Conservation (phyloP, 108 stramenopile species). For the Ochromonas danica region DNA sequence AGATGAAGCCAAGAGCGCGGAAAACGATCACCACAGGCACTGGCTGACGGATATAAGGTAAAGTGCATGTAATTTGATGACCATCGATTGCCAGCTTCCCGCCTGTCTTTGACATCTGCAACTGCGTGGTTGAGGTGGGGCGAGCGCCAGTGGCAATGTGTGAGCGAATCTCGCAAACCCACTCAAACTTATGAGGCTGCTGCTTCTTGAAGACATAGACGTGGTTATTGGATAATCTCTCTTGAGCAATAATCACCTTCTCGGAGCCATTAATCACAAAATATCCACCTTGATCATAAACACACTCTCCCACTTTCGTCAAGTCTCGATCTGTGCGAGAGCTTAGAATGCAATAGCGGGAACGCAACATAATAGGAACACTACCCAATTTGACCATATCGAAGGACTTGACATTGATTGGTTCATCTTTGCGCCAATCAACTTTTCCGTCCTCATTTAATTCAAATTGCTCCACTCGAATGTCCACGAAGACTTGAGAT, state of each 20-base stretch:
- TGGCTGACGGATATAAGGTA: constrained; percentile 93
- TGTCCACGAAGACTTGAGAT: constrained; percentile 83
- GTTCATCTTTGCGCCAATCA: constrained; percentile 29
- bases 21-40: constrained; percentile 98
- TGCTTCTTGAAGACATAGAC: constrained; percentile 97
- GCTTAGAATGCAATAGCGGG: constrained; percentile 84
- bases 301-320: constrained; percentile 94
- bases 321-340: constrained; percentile 91
- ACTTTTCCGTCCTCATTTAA: constrained; percentile 69
- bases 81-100: constrained; percentile 74
- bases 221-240: constrained; percentile 92
- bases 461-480: constrained; percentile 30
- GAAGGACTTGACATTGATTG: constrained; percentile 69
- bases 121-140: constrained; percentile 83
- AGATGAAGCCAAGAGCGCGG: constrained; percentile 91
- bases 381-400: constrained; percentile 87
- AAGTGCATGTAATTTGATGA: constrained; percentile 86
- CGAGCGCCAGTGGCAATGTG: constrained; percentile 73
- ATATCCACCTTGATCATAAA: constrained; percentile 99
- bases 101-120: constrained; percentile 96
- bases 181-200: constrained; percentile 87
- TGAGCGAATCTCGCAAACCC: constrained; percentile 90
- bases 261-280: constrained; percentile 99
- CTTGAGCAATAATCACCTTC: constrained; percentile 96
- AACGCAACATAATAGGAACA: constrained; percentile 96